Evolutionary conservation across 371 early-diverging fungal species (phyloP).

Genomic region (Mortierella sp.): DNA sequence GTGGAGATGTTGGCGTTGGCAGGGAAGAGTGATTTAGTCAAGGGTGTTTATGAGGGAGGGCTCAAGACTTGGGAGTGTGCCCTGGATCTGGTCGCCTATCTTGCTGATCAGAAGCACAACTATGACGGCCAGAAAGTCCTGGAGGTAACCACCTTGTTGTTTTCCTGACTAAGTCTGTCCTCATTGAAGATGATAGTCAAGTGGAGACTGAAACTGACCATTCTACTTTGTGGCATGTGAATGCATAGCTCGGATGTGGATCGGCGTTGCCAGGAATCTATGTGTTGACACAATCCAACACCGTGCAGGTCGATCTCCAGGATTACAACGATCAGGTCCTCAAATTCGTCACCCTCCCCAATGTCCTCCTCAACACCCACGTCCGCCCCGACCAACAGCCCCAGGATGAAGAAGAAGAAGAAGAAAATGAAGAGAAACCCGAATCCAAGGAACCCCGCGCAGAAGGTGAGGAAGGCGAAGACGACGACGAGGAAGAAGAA

Average conservation of each 20-base stretch:
- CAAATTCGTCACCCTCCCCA: conserved; percentile 90
- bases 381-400: conserved; percentile 59
- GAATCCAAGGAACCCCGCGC: conserved; percentile 20
- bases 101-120: conserved; percentile 63
- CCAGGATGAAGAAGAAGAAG: conserved; percentile 45
- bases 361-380: conserved; percentile 85
- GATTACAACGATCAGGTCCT: conserved; percentile 95
- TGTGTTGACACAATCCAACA: conserved; percentile 65
- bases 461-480: conserved; percentile 64
- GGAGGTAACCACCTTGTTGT: conserved; percentile 63
- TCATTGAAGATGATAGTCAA: conserved; percentile 85
- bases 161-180: conserved; percentile 74
- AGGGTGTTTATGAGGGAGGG: conserved; percentile 94
- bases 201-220: background rate
- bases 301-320: conserved; percentile 84
- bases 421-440: conserved; percentile 31
- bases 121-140: conserved; percentile 70
- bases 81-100: conserved; percentile 82
- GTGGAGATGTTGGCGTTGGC: conserved; percentile 66
- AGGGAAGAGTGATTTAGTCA: conserved; percentile 83
- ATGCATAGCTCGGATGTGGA: conserved; percentile 89
- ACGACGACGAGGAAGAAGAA: conserved; percentile 64
- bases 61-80: conserved; percentile 98
- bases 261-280: conserved; percentile 89
- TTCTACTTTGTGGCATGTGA: background rate